Evolutionary conservation across 2,329 filamentous ascomycete genomes (phyloP), one percentile per base, ranked within the genome.

Genomic region (Grosmannia huntii): DNA sequence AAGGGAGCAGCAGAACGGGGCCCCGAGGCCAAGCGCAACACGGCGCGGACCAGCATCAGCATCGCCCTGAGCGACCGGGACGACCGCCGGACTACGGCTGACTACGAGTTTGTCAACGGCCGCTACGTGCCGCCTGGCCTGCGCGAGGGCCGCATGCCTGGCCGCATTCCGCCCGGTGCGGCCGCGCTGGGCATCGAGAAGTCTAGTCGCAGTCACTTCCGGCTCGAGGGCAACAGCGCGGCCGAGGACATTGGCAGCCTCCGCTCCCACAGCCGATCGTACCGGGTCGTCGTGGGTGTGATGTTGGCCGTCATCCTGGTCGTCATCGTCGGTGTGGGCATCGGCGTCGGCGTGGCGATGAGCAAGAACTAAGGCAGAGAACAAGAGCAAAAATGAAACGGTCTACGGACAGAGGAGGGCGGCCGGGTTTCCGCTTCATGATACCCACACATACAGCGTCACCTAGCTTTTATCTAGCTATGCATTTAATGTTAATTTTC

Each of bases 81-180:
- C 28, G 60, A 59, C n/a, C 56, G 50, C 28, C 54, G 59, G 12
- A 53, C 56, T 14, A 56, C 60, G 28, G 60, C 60, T 54, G 62
- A 63, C 52, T 57, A 54, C 33, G 58, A 60, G 33, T 63, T 63
- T 59, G 62, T 63, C 58, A 62, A 63, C 38, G 62, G 62, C 25
- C 60, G 62, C 27, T 63, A 63, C 25, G 59, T 63, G 49, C 62
- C 62, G 38, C 62, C 62, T 1, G 62, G 51, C 3, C 52, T 63
- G 58, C 62, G 62, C 53, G 44, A 63, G n/a, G 62, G 60, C 38
- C 60, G 62, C 10, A 33, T 28, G 49, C 60, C 60, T 1, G 62
- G 59, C 27, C 62, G 62, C 46, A 56, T 57, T 31, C 62, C 62
- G 19, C 54, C 54, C 6, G 28, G 54, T 3, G 21, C 44, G 27